phyloP scores from a whole-genome alignment of 73 alveolate genomes.

The Stentor roeselii region DNA sequence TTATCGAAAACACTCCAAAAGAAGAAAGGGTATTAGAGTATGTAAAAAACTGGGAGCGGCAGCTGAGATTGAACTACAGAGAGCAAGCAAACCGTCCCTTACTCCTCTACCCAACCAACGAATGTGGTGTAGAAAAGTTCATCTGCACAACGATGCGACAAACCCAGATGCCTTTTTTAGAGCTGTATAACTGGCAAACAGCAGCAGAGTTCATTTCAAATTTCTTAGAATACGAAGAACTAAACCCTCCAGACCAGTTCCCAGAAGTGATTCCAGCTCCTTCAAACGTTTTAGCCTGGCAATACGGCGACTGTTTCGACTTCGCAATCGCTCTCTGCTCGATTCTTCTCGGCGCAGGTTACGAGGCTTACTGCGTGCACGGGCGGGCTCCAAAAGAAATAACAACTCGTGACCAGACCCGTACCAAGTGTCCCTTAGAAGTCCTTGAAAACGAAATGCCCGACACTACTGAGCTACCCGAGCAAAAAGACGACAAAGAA shows the following conservation, averaged over 20 bases:
- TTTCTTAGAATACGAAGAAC: slow-evolving; percentile 91
- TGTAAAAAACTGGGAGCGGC: slow-evolving; percentile 76
- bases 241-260: slow-evolving; percentile 81
- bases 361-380: slow-evolving; percentile 96
- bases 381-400: slow-evolving; percentile 95
- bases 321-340: slow-evolving; percentile 83
- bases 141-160: slow-evolving; percentile 91
- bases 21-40: slow-evolving; percentile 95
- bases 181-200: slow-evolving; percentile 86
- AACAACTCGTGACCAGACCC: slow-evolving; percentile 81
- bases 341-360: slow-evolving; percentile 89
- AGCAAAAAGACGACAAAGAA: slow-evolving; percentile 55
- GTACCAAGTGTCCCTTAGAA: slow-evolving; percentile 53
- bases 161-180: slow-evolving; percentile 84
- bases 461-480: slow-evolving; percentile 32
- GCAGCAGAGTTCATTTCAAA: slow-evolving; percentile 90
- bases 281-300: slow-evolving; percentile 81
- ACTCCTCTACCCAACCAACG: slow-evolving; percentile 83
- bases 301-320: slow-evolving; percentile 97
- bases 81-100: slow-evolving; percentile 82
- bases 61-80: slow-evolving; percentile 55
- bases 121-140: slow-evolving; percentile 83
- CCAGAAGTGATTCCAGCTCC: slow-evolving; percentile 97
- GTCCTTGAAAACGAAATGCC: neutral
- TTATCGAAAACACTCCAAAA: no score